Base-by-base conservation (phyloP, 305 asterid species). In the Ruellia speciosa region DNA sequence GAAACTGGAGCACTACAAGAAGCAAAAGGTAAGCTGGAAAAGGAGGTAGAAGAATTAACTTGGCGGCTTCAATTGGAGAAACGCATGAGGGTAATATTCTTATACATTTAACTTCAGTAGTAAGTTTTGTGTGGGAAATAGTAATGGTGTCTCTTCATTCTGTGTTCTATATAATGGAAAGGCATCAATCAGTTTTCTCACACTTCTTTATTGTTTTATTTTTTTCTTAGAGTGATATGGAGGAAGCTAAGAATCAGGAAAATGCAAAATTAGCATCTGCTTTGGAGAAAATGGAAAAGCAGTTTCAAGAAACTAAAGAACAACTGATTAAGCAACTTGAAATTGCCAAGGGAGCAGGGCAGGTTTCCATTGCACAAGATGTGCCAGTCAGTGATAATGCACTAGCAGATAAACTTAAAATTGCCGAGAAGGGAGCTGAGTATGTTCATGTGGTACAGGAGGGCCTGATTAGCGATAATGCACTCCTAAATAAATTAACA, bases 1-100 rank as follows among this genome's bases (percentile, higher is more conserved):
- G 94, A 87, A 77, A 85, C 94, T 55, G 92, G 86, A 66, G 92
- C 94, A 48, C 84, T 85, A 63, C 94, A 84, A 79, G 96, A 72
- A 58, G 94, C 96, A 67, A 87, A 82, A 75, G 62, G 66, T 67
- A 77, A 69, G 76, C 84, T 87, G 70, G 94, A 85, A 74, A 80
- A 85, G 73, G 66, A 82, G 75, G 92, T 87, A 58, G 84, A 87
- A 73, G 94, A 87, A 35, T 72, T 87, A 56, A 80, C 82, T 65
- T 77, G 77, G 76, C 74, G 70, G 70, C 69, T 87, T 63, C 75
- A 87, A 77, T 66, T 70, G 67, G 94, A 87, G 81, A 87, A 82
- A 66, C 81, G 75, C 64, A 77, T 66, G 77, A 74, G 84, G 84
- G 96, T 87, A 80, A 64, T 48, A 28, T 69, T 51, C 53, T 49